Percentiles rank a stretch among this genome's conserved stretches.
Evolutionary conservation across 2,329 filamentous ascomycete species (phyloP).

Genomic region (Furcasterigmium sp.): DNA sequence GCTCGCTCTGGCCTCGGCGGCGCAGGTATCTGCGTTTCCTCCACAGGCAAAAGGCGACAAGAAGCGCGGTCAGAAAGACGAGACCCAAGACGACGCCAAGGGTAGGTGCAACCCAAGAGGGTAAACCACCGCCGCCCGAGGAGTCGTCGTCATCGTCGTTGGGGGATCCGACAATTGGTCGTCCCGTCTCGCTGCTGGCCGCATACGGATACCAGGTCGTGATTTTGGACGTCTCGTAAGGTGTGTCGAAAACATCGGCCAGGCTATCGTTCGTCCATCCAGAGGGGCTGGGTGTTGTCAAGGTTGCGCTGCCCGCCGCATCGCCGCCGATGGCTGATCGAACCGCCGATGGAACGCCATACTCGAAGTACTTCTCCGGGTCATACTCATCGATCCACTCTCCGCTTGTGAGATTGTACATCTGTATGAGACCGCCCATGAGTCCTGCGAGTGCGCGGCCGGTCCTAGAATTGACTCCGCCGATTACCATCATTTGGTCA

Average conservation of each 20-base stretch:
- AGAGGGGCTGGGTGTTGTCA: slow-evolving; percentile 55
- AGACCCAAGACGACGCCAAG: slow-evolving; percentile 57
- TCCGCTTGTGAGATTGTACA: slow-evolving; percentile 69
- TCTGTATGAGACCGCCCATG: slow-evolving; percentile 42
- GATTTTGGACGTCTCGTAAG: slow-evolving; percentile 54
- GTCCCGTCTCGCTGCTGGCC: slow-evolving; percentile 22
- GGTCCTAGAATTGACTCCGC: slow-evolving; percentile 49
- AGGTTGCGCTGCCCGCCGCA: slow-evolving; percentile 62
- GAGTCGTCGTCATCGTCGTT: slow-evolving; percentile 5
- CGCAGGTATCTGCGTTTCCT: slow-evolving; percentile 40
- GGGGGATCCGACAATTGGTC: slow-evolving; percentile 8
- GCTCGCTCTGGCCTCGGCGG: slow-evolving; percentile 28
- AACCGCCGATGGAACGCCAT: slow-evolving; percentile 63
- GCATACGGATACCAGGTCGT: slow-evolving; percentile 57
- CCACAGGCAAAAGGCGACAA: slow-evolving; percentile 48
- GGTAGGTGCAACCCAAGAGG: slow-evolving; percentile 55
- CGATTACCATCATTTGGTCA: slow-evolving; percentile 74
- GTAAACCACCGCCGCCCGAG: slow-evolving; percentile 32
- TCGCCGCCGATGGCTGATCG: slow-evolving; percentile 63
- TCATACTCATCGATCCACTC: slow-evolving; percentile 68
- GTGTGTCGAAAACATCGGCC: slow-evolving; percentile 43
- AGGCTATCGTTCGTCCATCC: slow-evolving; percentile 49
- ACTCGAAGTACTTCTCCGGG: slow-evolving; percentile 56
- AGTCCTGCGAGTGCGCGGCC: slow-evolving; percentile 36
- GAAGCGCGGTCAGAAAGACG: slow-evolving; percentile 45